Evolutionary conservation across 163 green algal species (phyloP).

Genomic region (Botryococcus braunii): DNA sequence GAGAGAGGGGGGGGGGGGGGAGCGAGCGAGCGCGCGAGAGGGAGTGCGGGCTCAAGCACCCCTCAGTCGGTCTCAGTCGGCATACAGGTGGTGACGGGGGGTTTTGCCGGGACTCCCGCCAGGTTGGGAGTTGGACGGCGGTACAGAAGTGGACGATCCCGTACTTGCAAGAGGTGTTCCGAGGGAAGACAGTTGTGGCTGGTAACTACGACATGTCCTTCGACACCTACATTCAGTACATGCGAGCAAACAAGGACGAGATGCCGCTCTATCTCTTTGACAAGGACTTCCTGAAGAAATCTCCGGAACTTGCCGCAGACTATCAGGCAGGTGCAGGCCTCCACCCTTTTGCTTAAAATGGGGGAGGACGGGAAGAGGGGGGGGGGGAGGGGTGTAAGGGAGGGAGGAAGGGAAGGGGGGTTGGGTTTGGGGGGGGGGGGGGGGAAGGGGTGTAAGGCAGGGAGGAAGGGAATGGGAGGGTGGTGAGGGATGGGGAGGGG

Average conservation of each 20-base stretch:
- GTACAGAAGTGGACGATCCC: constrained; percentile 52
- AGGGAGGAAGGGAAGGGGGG: too few species aligned
- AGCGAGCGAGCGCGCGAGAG: neutral
- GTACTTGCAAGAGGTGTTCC: constrained; percentile 55
- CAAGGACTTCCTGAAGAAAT: constrained; percentile 52
- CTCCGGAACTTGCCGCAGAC: constrained; percentile 50
- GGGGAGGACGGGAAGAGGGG: too few species aligned
- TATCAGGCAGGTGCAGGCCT: constrained; percentile 54
- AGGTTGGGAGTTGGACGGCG: constrained; percentile 50
- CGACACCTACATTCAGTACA: constrained; percentile 70
- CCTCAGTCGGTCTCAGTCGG: neutral
- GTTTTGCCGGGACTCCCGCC: neutral
- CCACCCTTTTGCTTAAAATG: too few species aligned
- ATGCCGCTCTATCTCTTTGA: constrained; percentile 95
- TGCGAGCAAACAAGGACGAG: constrained; percentile 60
- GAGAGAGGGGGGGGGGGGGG: neutral
- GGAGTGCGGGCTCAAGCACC: neutral
- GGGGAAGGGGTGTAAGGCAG: too few species aligned
- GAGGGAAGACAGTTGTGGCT: constrained; percentile 33
- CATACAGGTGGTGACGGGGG: neutral
- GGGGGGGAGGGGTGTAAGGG: too few species aligned
- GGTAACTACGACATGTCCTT: constrained; percentile 72
- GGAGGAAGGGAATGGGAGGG: too few species aligned
- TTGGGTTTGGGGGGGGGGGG: too few species aligned
- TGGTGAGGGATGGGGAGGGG: too few species aligned